Conservation (phyloP, 371 early-diverging fungal genomes). For the Funneliformis caledonium region DNA sequence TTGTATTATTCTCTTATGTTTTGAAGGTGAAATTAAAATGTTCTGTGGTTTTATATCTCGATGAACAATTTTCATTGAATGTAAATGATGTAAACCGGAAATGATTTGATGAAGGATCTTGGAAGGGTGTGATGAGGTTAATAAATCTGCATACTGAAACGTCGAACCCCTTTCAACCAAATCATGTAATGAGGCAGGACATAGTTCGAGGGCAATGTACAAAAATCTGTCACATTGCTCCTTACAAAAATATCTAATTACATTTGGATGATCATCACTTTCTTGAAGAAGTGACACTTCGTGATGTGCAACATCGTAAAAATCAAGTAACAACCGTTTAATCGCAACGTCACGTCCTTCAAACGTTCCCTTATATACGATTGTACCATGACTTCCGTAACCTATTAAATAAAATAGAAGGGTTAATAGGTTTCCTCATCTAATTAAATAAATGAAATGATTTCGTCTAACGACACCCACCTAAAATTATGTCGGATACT, state of each 20-base stretch:
- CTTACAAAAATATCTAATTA: slow-evolving; percentile 93
- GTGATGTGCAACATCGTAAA: slow-evolving; percentile 92
- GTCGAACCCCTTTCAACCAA: slow-evolving; percentile 52
- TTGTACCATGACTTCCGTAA: slow-evolving; percentile 96
- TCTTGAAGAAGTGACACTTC: slow-evolving; percentile 92
- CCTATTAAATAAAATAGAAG: slow-evolving; percentile 60
- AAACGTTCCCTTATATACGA: slow-evolving; percentile 92
- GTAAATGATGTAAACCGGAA: slow-evolving; percentile 86
- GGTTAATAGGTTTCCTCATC: background rate
- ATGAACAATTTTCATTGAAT: slow-evolving; percentile 93
- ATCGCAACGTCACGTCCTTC: slow-evolving; percentile 93
- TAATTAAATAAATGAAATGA: background rate
- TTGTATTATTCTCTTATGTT: slow-evolving; percentile 46
- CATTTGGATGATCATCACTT: slow-evolving; percentile 95
- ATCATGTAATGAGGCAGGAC: slow-evolving; percentile 78
- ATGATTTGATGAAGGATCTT: slow-evolving; percentile 78
- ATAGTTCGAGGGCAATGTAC: slow-evolving; percentile 94
- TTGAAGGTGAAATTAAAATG: slow-evolving; percentile 78
- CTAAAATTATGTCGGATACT: slow-evolving; percentile 53
- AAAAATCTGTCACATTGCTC: slow-evolving; percentile 90
- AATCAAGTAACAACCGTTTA: slow-evolving; percentile 91
- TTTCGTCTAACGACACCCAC: slow-evolving; percentile 34
- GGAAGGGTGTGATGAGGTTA: slow-evolving; percentile 53
- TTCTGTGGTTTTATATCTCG: slow-evolving; percentile 95
- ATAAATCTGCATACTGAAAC: slow-evolving; percentile 45